phyloP scores from a whole-genome alignment of 2,329 filamentous ascomycete genomes.

The Arachnopeziza araneosa region DNA sequence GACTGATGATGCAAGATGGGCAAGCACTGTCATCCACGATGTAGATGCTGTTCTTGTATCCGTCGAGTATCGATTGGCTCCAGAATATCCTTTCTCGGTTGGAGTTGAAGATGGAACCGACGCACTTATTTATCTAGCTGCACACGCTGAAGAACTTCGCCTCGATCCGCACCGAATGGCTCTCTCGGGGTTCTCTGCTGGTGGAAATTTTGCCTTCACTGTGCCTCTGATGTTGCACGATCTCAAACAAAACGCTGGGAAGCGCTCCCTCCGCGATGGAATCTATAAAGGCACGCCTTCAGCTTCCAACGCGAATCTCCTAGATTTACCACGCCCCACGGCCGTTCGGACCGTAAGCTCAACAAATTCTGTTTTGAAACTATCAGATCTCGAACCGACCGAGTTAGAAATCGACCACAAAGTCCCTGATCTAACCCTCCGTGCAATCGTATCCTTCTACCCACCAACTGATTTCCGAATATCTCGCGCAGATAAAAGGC shows the following conservation, averaged over 20 bases:
- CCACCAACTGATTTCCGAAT: constrained; percentile 57
- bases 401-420: constrained; percentile 26
- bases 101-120: constrained; percentile 62
- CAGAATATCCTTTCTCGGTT: constrained; percentile 57
- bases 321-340: background rate
- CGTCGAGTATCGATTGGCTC: constrained; percentile 64
- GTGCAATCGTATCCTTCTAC: constrained; percentile 54
- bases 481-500: constrained; percentile 49
- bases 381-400: constrained; percentile 28
- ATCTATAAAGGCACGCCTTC: background rate
- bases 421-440: constrained; percentile 41
- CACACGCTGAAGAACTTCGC: constrained; percentile 49
- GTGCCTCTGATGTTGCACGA: constrained; percentile 39
- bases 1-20: constrained; percentile 59
- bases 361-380: constrained; percentile 22
- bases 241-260: constrained; percentile 34
- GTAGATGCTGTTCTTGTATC: constrained; percentile 54
- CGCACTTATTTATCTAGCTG: constrained; percentile 54
- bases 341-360: constrained; percentile 1
- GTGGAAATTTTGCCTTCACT: constrained; percentile 39
- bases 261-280: constrained; percentile 27
- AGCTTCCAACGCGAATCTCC: background rate
- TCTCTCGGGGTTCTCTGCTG: constrained; percentile 54
- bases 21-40: constrained; percentile 44
- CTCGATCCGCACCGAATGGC: constrained; percentile 52